These are phyloP conservation scores for Macrolepiota fuliginosa DNA, from an alignment of 768 basidiomycete species.

Conservation along the genomic window DNA sequence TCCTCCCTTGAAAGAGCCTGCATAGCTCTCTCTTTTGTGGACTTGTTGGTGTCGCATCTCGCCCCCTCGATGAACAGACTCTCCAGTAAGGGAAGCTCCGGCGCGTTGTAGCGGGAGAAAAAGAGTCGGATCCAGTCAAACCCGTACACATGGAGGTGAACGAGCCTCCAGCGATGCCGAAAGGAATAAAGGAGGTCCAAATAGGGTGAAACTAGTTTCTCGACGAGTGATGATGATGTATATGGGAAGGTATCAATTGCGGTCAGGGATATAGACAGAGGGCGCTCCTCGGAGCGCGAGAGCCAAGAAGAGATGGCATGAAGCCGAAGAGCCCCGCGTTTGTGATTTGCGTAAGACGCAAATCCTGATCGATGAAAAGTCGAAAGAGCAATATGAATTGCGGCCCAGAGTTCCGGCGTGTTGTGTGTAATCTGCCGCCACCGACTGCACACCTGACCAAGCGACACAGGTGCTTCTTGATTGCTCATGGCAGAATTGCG, in stretches of 20 bases:
- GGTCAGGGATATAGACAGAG: constrained; percentile 2
- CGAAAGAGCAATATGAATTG: constrained; percentile 5
- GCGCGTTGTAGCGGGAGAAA: neutral
- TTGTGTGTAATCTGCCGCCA: constrained; percentile 11
- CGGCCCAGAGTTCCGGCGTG: constrained; percentile 12
- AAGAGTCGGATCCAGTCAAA: neutral
- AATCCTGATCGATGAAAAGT: neutral
- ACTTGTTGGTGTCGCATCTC: neutral
- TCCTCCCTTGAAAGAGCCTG: neutral
- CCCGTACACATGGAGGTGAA: neutral
- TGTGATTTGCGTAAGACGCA: neutral
- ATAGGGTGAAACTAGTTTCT: neutral
- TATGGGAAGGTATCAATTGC: neutral
- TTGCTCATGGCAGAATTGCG: constrained; percentile 13
- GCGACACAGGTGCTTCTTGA: constrained; percentile 12
- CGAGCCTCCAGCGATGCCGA: neutral
- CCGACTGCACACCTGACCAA: constrained; percentile 14
- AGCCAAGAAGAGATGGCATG: neutral
- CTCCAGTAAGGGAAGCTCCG: constrained; percentile 2
- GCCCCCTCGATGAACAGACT: neutral
- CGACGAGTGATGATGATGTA: too few species aligned
- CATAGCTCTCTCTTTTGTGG: neutral
- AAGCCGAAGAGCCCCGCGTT: neutral
- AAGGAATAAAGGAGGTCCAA: neutral
- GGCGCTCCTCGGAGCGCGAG: neutral